Percentiles rank a stretch among this genome's conserved stretches.
Evolutionary conservation across 2,329 filamentous ascomycete species (phyloP).

Genomic region (Neopestalotiopsis sp.): DNA sequence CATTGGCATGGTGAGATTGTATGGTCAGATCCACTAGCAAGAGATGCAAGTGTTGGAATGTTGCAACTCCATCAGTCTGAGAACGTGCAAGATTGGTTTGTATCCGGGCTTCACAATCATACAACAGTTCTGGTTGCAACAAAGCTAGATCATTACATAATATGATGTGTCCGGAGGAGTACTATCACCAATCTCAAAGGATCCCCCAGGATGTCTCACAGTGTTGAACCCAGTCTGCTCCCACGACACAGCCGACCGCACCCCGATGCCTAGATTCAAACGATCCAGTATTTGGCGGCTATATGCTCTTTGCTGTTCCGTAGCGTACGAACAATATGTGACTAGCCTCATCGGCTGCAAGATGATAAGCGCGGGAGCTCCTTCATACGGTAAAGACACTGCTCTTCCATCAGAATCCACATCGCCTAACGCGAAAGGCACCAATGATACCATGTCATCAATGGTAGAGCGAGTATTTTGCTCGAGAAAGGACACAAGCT

Average conservation of each 20-base stretch:
- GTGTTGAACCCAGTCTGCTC: slow-evolving; percentile 2
- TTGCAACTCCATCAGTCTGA: too few relatives aligned
- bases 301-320: slow-evolving; percentile 28
- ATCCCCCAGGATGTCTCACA: not conserved
- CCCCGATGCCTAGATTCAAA: slow-evolving; percentile 36
- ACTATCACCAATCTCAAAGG: not conserved
- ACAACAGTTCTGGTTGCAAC: not conserved
- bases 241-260: slow-evolving; percentile 32
- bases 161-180: not conserved
- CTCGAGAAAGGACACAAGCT: not conserved
- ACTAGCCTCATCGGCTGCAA: slow-evolving; percentile 38
- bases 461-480: not conserved
- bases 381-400: slow-evolving; percentile 18
- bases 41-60: not conserved
- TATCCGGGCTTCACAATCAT: not conserved
- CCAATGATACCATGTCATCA: slow-evolving; percentile 2
- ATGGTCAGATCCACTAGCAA: not conserved
- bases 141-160: not conserved
- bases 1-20: not conserved
- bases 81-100: not conserved
- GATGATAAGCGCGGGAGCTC: slow-evolving; percentile 38
- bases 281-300: slow-evolving; percentile 31
- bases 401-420: not conserved
- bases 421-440: slow-evolving; percentile 6
- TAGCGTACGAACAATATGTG: slow-evolving; percentile 35